Evolutionary conservation across 345 rosid species (phyloP).

Genomic region (Acer campestre): DNA sequence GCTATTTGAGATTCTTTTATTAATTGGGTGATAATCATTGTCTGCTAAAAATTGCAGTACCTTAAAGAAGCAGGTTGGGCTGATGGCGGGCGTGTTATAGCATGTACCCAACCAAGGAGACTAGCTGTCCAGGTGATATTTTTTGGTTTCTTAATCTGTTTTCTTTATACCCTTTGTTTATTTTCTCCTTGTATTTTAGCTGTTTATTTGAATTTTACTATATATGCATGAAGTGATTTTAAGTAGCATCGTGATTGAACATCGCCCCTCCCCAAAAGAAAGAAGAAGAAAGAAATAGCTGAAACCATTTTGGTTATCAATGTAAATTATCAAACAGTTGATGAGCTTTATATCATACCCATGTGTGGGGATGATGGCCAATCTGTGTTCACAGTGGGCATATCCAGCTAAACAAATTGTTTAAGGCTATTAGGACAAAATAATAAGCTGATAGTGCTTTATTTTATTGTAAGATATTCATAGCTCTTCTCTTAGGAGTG

Average conservation of each 20-base stretch:
- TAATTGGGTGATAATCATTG: not conserved
- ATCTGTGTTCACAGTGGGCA: not conserved
- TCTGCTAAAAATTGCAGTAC: conserved; percentile 45
- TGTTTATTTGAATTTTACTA: not conserved
- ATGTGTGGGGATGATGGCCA: not conserved
- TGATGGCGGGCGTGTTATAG: conserved; percentile 88
- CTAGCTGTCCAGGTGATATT: conserved; percentile 83
- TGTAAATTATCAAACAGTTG: not conserved
- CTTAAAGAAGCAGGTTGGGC: conserved; percentile 99
- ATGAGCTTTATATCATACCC: not conserved
- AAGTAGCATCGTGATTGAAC: not conserved
- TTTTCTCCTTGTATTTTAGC: not conserved
- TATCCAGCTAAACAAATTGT: not conserved
- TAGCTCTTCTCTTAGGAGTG: not conserved
- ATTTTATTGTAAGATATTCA: not conserved
- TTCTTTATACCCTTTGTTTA: not conserved
- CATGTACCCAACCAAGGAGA: conserved; percentile 96
- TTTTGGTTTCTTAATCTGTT: not conserved
- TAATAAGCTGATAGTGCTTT: not conserved
- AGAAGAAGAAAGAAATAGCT: not conserved
- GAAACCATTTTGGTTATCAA: not conserved
- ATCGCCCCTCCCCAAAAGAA: too few species aligned
- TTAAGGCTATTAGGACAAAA: not conserved
- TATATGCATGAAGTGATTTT: not conserved
- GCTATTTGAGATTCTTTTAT: not conserved